A percentile compares a stretch with the other conserved stretches of the same genome.
These are phyloP conservation scores for Cladosporium austrohemisphaericum DNA, from an alignment of 2,329 filamentous ascomycete species.

Conservation along the genomic window DNA sequence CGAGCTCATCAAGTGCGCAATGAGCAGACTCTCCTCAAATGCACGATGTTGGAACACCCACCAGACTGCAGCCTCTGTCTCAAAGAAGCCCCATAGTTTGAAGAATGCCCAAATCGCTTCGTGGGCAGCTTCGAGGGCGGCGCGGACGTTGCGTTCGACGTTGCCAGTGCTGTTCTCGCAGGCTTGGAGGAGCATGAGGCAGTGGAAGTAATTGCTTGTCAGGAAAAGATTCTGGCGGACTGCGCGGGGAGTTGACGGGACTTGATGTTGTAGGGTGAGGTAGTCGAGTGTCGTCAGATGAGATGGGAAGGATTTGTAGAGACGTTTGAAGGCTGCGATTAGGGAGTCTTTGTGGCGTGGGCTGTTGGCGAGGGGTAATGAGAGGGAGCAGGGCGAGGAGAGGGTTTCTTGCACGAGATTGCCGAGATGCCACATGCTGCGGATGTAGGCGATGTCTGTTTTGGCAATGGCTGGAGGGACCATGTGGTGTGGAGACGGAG, in stretches of 20 bases:
- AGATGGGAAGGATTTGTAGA: conserved; percentile 70
- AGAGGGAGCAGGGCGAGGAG: conserved; percentile 69
- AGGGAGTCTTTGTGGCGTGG: conserved; percentile 66
- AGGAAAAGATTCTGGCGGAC: conserved; percentile 73
- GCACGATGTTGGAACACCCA: conserved; percentile 81
- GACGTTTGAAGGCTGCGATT: conserved; percentile 64
- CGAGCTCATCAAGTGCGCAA: conserved; percentile 24
- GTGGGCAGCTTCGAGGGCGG: conserved; percentile 70
- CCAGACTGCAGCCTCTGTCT: conserved; percentile 72
- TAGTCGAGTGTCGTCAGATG: conserved; percentile 66
- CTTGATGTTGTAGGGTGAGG: conserved; percentile 55
- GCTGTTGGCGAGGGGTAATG: conserved; percentile 66
- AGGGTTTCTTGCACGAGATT: conserved; percentile 75
- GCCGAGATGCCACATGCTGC: conserved; percentile 73
- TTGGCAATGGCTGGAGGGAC: conserved; percentile 31
- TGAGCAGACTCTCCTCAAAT: conserved; percentile 62
- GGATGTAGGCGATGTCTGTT: conserved; percentile 54
- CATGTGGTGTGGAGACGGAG: conserved; percentile 33
- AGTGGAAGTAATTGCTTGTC: conserved; percentile 79
- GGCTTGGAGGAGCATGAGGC: conserved; percentile 73
- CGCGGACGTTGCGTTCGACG: conserved; percentile 57
- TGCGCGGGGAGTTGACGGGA: conserved; percentile 59
- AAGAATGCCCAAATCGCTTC: conserved; percentile 73
- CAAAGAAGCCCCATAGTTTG: conserved; percentile 64
- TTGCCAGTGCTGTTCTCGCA: conserved; percentile 59